Conservation (phyloP, 1,284 basidiomycete species). For the Pseudozyma pruni region DNA sequence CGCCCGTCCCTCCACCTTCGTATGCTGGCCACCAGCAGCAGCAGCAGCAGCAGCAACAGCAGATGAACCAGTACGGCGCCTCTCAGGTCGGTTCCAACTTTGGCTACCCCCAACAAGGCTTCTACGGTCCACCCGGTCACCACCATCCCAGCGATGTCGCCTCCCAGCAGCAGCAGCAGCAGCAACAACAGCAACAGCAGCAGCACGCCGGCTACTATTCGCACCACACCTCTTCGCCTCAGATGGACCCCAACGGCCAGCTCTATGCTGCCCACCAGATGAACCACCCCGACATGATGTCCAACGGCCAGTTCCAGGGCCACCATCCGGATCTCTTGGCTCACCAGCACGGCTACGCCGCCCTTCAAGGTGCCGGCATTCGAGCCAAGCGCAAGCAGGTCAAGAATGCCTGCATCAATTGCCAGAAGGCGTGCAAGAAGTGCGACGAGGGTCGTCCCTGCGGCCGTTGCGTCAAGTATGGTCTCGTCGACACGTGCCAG, state of each 20-base stretch:
- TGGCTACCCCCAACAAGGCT: slow-evolving; percentile 33
- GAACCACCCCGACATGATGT: slow-evolving; percentile 45
- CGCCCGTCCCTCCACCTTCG: slow-evolving; percentile 22
- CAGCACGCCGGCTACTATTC: slow-evolving; percentile 34
- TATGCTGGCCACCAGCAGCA: slow-evolving; percentile 21
- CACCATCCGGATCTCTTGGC: slow-evolving; percentile 27
- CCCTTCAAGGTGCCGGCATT: slow-evolving; percentile 33
- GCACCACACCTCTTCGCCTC: slow-evolving; percentile 38
- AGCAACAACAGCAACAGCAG: slow-evolving; percentile 10
- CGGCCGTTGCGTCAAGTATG: slow-evolving; percentile 85
- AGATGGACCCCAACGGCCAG: slow-evolving; percentile 44
- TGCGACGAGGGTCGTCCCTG: slow-evolving; percentile 87
- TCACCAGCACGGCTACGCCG: slow-evolving; percentile 36
- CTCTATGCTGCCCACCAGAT: slow-evolving; percentile 46
- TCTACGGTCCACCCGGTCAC: slow-evolving; percentile 38
- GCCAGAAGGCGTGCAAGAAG: slow-evolving; percentile 89
- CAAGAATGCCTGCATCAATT: slow-evolving; percentile 89
- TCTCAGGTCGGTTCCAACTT: slow-evolving; percentile 36
- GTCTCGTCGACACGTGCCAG: slow-evolving; percentile 80
- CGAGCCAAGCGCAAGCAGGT: slow-evolving; percentile 80
- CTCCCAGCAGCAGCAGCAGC: slow-evolving; percentile 30
- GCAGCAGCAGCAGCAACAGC: slow-evolving; percentile 22
- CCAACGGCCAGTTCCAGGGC: slow-evolving; percentile 33
- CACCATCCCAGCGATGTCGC: slow-evolving; percentile 35
- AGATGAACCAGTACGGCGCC: slow-evolving; percentile 40